A percentile compares a stretch with the other conserved stretches of the same genome.
phyloP scores from a whole-genome alignment of 805 yeast species.

The Teunomyces lycoperdinae region DNA sequence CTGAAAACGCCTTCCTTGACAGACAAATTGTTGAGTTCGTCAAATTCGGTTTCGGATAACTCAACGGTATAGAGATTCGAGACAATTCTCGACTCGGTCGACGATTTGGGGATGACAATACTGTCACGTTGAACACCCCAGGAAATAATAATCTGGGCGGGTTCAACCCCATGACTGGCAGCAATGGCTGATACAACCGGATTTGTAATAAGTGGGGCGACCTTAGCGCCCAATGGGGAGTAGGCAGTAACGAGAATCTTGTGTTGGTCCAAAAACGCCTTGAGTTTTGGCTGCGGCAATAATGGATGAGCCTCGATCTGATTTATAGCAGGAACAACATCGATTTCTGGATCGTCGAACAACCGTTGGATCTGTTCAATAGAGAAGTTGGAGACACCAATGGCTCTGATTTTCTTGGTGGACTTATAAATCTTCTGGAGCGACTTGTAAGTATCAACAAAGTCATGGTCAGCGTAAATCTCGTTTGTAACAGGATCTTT shows the following conservation, averaged over 20 bases:
- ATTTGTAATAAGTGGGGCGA: slow-evolving; percentile 51
- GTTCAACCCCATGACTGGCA: slow-evolving; percentile 36
- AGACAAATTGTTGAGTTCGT: slow-evolving; percentile 28
- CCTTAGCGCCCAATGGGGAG: slow-evolving; percentile 68
- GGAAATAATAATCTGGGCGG: slow-evolving; percentile 53
- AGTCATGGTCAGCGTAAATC: slow-evolving; percentile 36
- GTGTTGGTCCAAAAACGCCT: slow-evolving; percentile 49
- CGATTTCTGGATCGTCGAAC: slow-evolving; percentile 46
- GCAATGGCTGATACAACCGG: slow-evolving; percentile 44
- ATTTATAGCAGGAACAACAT: slow-evolving; percentile 62
- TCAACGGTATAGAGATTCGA: slow-evolving; percentile 35
- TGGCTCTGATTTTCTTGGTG: slow-evolving; percentile 36
- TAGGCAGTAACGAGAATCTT: slow-evolving; percentile 68
- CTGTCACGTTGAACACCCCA: slow-evolving; percentile 60
- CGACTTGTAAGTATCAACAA: slow-evolving; percentile 57
- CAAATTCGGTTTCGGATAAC: slow-evolving; percentile 36
- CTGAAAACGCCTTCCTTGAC: slow-evolving; percentile 32
- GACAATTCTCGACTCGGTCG: slow-evolving; percentile 33
- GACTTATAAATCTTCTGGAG: slow-evolving; percentile 54
- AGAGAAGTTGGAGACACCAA: slow-evolving; percentile 78
- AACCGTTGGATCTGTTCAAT: slow-evolving; percentile 49
- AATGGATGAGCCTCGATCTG: slow-evolving; percentile 79
- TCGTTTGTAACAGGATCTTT: slow-evolving; percentile 39
- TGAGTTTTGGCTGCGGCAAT: slow-evolving; percentile 61
- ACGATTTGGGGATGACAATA: slow-evolving; percentile 44